Evolutionary conservation across 805 yeast species (phyloP), one percentile per base, ranked within the genome.

Genomic region (Saccharomycopsis javanensis): DNA sequence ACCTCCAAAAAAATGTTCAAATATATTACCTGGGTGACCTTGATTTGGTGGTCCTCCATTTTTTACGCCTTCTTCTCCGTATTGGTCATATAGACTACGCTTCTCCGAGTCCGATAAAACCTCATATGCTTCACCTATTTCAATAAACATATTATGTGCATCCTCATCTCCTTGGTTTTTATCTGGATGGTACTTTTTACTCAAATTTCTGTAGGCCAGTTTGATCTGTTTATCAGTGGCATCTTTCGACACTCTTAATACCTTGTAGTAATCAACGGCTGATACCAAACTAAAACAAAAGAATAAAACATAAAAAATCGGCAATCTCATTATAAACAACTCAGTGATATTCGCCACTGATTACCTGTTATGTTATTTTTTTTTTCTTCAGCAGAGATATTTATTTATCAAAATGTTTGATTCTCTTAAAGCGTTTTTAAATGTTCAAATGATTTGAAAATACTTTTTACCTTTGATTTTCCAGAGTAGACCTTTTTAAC

Each of bases 61-160:
- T 66, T 83, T 77, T 52, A 87, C 66, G 0, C 85, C 94, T 50
- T 84, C 92, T 59, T 79, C 82, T 31, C 99, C 99, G 65, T 75
- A 86, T 52, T 75, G 74, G 69, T 91, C 96, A 69, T 83, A 91
- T 11, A 81, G 75, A 28, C 74, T 65, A 59, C 85, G 78, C 69
- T 57, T 86, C 57, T 86, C 88, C 4, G 78, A 68, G 67, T 89
- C 88, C 62, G 81, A 78, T 60, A 90, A 76, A 11, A 89, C 86
- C 56, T 90, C 97, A 69, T 92, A 92, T 0, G 98, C 98, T 66
- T 86, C 96, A 15, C 96, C 96, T 30, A 94, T 79, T 70, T 90
- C 96, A 54, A 94, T 84, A 68, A 91, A 94, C 71, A 80, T 84
- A 53, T 86, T 84, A 62, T 88, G 90, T 0, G 97, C 96, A 30